Base-by-base conservation (phyloP, 371 early-diverging fungal genomes). In the Mortierella sp. region DNA sequence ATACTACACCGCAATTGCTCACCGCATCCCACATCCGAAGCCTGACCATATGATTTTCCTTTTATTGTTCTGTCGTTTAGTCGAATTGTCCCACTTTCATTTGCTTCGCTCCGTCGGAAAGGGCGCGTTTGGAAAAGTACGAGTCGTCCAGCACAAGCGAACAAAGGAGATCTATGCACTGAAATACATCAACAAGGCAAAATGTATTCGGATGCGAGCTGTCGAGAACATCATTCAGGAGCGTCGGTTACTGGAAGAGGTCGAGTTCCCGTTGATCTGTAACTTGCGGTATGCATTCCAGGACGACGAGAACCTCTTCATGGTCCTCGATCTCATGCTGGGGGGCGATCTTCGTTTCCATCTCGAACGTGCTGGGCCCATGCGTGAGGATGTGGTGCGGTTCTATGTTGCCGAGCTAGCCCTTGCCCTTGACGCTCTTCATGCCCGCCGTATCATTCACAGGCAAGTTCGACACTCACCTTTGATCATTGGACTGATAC, bases 311-410 rank as follows among this genome's bases (percentile, higher is more conserved):
- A 88, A 92, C 68, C 66, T 93, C 75, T 93, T 89, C 71, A 94
- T 95, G 91, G 89, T 96, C 11, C 77, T 96, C n/a, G 96, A 96
- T 83, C 70, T 95, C 79, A 95, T 94, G 87, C 76, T 89, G 19
- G 97, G 98, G 66, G 98, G 98, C 13, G 98, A 98, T 85, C 84
- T 98, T 48, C 90, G 95, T 9, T 95, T 93, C 70, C 93, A 95
- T 82, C 78, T 95, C 34, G 94, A 94, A 45, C 86, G 91, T n/a
- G 68, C 85, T 44, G 91, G 90, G 1, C 68, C 74, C 5, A 85
- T 95, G 79, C 85, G 87, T 40, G 96, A 97, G 71, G 92, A 93
- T 16, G 91, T 92, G 22, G 93, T 95, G 14, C 89, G 90, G n/a
- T 94, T 95, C 77, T 96, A 94, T 87, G 88, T 92, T 31, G 96